These are phyloP conservation scores for Fomitopsis serialis DNA, from an alignment of 768 basidiomycete species.

Conservation along the genomic window DNA sequence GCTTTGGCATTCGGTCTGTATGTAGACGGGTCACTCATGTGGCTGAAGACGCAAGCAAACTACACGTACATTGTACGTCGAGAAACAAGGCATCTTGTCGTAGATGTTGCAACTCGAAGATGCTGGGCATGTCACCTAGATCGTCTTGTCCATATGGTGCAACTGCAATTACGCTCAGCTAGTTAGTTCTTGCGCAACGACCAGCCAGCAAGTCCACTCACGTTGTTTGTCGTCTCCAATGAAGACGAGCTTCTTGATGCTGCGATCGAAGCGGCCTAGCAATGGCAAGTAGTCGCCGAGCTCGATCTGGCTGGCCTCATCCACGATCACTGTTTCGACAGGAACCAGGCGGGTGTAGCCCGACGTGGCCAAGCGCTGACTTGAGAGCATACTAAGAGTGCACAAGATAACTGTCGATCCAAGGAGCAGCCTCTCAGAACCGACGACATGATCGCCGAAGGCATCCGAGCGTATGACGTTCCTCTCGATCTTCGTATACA, in stretches of 20 bases:
- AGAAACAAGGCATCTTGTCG: slow-evolving; percentile 21
- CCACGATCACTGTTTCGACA: slow-evolving; percentile 34
- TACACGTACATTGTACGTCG: slow-evolving; percentile 28
- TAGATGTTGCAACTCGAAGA: slow-evolving; percentile 29
- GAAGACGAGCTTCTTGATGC: slow-evolving; percentile 20
- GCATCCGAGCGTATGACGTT: slow-evolving; percentile 34
- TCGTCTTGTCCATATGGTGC: slow-evolving; percentile 30
- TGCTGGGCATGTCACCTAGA: slow-evolving; percentile 21
- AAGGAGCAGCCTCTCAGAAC: slow-evolving; percentile 19
- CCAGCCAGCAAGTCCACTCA: slow-evolving; percentile 6
- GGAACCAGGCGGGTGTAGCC: slow-evolving; percentile 26
- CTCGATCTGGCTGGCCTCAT: slow-evolving; percentile 45
- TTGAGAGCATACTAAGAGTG: slow-evolving; percentile 43
- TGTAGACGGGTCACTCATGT: neutral
- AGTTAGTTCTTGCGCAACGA: too few relatives aligned
- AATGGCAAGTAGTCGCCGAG: slow-evolving; percentile 34
- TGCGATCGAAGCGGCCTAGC: slow-evolving; percentile 10
- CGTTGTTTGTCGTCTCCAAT: slow-evolving; percentile 29
- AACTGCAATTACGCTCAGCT: slow-evolving; percentile 19
- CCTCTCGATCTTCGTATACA: slow-evolving; percentile 29
- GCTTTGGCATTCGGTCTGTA: slow-evolving; percentile 30
- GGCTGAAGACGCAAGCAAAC: neutral
- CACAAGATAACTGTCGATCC: slow-evolving; percentile 36
- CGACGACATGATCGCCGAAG: slow-evolving; percentile 16
- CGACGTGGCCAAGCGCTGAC: slow-evolving; percentile 4